Evolutionary conservation across 129 eudicot genomes (phyloP).

Genomic region (Centrapalus pauciflorus): DNA sequence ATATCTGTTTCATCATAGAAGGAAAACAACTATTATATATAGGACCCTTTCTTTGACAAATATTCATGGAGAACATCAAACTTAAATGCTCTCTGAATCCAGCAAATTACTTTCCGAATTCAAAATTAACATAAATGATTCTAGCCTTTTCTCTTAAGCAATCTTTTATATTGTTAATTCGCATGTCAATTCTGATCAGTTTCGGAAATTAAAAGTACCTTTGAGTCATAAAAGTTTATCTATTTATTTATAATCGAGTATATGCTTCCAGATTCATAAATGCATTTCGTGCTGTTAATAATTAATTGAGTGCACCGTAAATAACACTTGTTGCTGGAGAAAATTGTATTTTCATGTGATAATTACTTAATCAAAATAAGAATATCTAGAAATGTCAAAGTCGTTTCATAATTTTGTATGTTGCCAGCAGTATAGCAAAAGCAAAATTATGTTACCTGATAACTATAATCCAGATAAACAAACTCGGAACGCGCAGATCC

Average conservation of each 20-base stretch:
- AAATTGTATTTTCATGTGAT: too few species aligned
- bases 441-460: too few species aligned
- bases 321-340: too few species aligned
- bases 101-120: neutral
- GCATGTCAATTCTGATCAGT: neutral
- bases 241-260: neutral
- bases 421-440: too few species aligned
- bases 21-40: neutral
- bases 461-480: too few species aligned
- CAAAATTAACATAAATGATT: neutral
- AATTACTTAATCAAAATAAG: too few species aligned
- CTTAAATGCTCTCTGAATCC: neutral
- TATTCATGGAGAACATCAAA: neutral
- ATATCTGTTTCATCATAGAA: conserved; percentile 39
- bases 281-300: neutral
- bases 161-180: neutral
- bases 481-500: too few species aligned
- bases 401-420: too few species aligned
- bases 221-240: neutral
- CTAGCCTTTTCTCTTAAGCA: neutral
- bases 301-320: too few species aligned
- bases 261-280: neutral
- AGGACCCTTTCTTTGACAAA: neutral
- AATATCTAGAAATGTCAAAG: too few species aligned
- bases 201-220: too few species aligned